phyloP scores from a whole-genome alignment of 75 land plant species.

The Pinus taeda region DNA sequence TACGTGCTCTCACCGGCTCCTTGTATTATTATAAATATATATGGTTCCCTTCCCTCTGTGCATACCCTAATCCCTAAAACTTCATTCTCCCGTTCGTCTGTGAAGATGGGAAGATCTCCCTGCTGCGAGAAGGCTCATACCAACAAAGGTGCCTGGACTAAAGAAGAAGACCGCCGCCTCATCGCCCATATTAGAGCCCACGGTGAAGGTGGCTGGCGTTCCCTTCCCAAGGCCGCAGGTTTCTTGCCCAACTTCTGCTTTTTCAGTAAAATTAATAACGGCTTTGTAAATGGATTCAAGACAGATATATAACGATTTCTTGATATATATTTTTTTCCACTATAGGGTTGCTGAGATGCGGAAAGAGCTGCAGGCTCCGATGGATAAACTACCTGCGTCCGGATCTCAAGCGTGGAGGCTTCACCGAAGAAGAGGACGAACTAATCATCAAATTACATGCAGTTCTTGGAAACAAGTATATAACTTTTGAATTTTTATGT shows the following conservation, averaged over 20 bases:
- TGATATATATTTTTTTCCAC: neutral
- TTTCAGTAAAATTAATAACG: too few species aligned
- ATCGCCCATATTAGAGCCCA: conserved; percentile 17
- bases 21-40: too few species aligned
- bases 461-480: conserved; percentile 61
- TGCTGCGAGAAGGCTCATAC: conserved; percentile 70
- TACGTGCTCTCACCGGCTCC: too few species aligned
- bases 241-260: neutral
- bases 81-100: too few species aligned
- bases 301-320: too few species aligned
- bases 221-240: too few species aligned
- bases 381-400: conserved; percentile 72
- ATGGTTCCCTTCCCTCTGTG: too few species aligned
- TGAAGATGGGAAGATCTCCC: conserved; percentile 43
- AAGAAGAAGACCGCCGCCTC: conserved; percentile 53
- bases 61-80: too few species aligned
- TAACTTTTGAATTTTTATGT: neutral
- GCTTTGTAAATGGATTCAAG: too few species aligned
- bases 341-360: conserved; percentile 47
- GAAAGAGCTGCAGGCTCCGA: conserved; percentile 67
- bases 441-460: conserved; percentile 64
- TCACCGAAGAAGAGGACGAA: conserved; percentile 66
- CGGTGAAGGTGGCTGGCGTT: conserved; percentile 28
- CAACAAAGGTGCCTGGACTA: conserved; percentile 67
- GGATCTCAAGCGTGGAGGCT: conserved; percentile 64